Base-by-base conservation (phyloP, 495 filamentous ascomycete genomes). In the Aspergillus mulundensis region DNA sequence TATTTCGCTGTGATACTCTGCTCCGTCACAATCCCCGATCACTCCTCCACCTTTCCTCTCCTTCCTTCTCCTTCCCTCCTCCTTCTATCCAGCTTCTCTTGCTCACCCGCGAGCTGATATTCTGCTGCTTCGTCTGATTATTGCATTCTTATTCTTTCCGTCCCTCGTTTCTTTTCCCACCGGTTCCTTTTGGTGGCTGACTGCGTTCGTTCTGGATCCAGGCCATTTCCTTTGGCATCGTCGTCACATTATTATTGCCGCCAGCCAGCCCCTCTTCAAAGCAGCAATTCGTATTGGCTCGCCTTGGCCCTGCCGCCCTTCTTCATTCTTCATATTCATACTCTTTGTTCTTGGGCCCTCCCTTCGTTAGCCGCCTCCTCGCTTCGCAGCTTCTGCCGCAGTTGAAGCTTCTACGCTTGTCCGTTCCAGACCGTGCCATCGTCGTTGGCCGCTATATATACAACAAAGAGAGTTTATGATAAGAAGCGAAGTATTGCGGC, bases 171-270 rank as follows among this genome's bases (percentile, higher is more conserved):
- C 49, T 44, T 45, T 55, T 56, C 60, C 58, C 52, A 52, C 53
- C 41, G 56, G 57, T 45, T 36, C 38, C 48, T 47, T 54, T 28
- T 19, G 51, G 4, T 8, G 25, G 61, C 42, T 54, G 54, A 44
- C 24, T 60, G 44, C 52, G 25, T 51, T 57, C 40, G 49, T 44
- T 53, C 54, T 45, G 54, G 59, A 43, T n/a, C 54, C 61, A 56
- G 51, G 44, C 54, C 44, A 43, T 61, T 70, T 62, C 55, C 59
- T 67, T 66, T 65, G n/a, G n/a, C 43, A 60, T 42, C 58, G 59
- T 60, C 50, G 64, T 69, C 63, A 62, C 68, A n/a, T n/a, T n/a
- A n/a, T n/a, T n/a, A 64, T 61, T 68, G 65, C 68, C 65, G 70
- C 64, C 61, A 38, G 51, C 54, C 54, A n/a, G n/a, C 54, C 39